Evolutionary conservation across 169 alveolate species (phyloP).

Genomic region (Plasmodium chabaudi): DNA sequence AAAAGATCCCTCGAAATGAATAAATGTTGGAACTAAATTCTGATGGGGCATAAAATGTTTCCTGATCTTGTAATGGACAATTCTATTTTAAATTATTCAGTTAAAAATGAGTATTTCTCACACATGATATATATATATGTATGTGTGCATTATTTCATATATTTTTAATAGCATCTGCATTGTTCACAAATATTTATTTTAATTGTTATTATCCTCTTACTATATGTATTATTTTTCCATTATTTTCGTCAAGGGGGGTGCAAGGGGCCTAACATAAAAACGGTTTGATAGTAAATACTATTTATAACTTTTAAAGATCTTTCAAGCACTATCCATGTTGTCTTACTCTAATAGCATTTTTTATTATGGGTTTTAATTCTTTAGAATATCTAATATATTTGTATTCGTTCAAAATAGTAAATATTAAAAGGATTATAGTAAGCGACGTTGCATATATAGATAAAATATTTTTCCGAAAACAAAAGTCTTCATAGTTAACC

Average conservation of each 20-base stretch:
- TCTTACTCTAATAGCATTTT: conserved; percentile 71
- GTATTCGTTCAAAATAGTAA: conserved; percentile 54
- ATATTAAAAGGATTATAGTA: conserved; percentile 37
- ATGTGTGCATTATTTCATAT: conserved; percentile 2
- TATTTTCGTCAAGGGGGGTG: conserved; percentile 72
- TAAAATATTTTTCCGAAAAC: conserved; percentile 58
- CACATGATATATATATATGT: not conserved
- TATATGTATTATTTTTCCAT: conserved; percentile 68
- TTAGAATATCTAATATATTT: conserved; percentile 69
- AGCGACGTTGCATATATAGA: conserved; percentile 70
- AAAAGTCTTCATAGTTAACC: conserved; percentile 63
- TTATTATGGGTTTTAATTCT: conserved; percentile 75
- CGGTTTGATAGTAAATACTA: not conserved
- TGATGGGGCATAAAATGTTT: conserved; percentile 81
- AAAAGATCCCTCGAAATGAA: conserved; percentile 84
- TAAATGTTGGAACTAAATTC: conserved; percentile 86
- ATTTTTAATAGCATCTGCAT: not conserved
- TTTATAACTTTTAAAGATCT: not conserved
- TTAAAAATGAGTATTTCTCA: not conserved
- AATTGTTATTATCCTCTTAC: conserved; percentile 26
- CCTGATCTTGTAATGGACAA: conserved; percentile 80
- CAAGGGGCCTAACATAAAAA: conserved; percentile 60
- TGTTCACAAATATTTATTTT: not conserved
- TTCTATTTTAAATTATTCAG: conserved; percentile 64
- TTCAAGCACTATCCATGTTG: not conserved